These are phyloP conservation scores for Exophiala alcalophila DNA, from an alignment of 2,329 filamentous ascomycete genomes.

Conservation along the genomic window DNA sequence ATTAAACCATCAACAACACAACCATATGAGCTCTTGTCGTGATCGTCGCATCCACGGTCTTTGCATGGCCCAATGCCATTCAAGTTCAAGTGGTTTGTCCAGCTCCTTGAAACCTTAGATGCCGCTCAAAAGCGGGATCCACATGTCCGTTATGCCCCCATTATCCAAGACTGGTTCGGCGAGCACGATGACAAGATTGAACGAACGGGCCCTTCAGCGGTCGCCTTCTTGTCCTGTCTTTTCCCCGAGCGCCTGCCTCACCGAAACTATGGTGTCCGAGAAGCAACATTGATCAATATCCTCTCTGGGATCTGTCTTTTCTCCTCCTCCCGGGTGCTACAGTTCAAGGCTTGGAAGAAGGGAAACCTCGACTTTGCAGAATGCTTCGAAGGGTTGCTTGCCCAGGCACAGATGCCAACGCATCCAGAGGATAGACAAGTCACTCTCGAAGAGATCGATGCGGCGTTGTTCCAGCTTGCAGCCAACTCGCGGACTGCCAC, in stretches of 20 bases:
- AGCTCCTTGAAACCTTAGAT: conserved; percentile 68
- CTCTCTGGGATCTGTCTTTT: too few relatives aligned
- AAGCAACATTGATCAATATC: conserved; percentile 60
- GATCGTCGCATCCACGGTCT: not conserved
- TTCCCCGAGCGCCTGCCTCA: conserved; percentile 74
- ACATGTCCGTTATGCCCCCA: conserved; percentile 38
- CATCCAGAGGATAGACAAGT: conserved; percentile 45
- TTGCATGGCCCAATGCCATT: conserved; percentile 39
- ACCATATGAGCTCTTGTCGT: not conserved
- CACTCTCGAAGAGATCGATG: conserved; percentile 70
- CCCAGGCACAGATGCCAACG: conserved; percentile 51
- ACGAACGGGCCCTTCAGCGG: conserved; percentile 54
- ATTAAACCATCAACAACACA: not conserved
- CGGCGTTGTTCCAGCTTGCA: conserved; percentile 63
- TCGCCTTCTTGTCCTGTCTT: conserved; percentile 70
- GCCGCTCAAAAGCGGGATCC: conserved; percentile 38
- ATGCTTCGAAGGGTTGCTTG: conserved; percentile 65
- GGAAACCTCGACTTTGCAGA: conserved; percentile 66
- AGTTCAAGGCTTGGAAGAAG: conserved; percentile 62
- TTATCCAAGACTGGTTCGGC: conserved; percentile 66
- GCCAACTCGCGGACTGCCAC: conserved; percentile 69
- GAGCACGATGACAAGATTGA: conserved; percentile 59
- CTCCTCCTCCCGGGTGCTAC: conserved; percentile 64
- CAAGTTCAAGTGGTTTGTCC: conserved; percentile 67
- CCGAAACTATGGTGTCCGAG: conserved; percentile 70